Percentiles rank a stretch among this genome's conserved stretches.
Conservation (phyloP, 768 basidiomycete species). For the Tylopilus sp. region DNA sequence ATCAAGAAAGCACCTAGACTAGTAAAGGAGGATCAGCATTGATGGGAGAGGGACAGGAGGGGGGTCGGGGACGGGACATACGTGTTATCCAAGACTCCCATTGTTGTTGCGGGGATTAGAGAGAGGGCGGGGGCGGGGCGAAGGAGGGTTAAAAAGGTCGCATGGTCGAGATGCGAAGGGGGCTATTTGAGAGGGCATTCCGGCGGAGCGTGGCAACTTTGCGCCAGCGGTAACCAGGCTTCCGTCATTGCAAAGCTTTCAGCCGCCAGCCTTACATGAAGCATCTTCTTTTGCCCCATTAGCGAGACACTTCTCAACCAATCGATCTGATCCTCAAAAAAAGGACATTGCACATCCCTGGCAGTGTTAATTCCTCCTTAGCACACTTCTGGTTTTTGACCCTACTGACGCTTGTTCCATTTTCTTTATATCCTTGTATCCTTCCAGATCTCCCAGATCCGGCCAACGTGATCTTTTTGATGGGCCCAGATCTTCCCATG, state of each 20-base stretch:
- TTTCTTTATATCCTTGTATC: not conserved
- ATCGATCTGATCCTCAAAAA: conserved; percentile 15
- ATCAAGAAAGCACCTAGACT: conserved; percentile 55
- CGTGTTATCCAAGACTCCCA: conserved; percentile 37
- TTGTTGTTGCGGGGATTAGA: conserved; percentile 1
- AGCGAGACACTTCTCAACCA: conserved; percentile 7
- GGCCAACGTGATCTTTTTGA: not conserved
- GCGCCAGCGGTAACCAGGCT: conserved; percentile 13
- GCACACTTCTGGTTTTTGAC: not conserved
- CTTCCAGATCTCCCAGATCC: not conserved
- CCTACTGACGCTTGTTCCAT: not conserved
- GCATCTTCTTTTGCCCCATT: conserved; percentile 17
- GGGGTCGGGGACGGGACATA: conserved; percentile 18
- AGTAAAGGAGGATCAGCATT: conserved; percentile 1
- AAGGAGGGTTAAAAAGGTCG: not conserved
- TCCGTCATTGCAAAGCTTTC: conserved; percentile 25
- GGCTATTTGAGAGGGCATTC: conserved; percentile 15
- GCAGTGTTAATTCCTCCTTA: not conserved
- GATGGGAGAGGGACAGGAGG: not conserved
- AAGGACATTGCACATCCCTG: conserved; percentile 6
- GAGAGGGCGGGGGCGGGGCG: not conserved
- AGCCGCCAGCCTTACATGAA: conserved; percentile 20
- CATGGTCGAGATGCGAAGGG: not conserved
- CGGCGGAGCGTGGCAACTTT: conserved; percentile 9
- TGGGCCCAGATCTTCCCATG: not conserved